Evolutionary conservation across 2,329 filamentous ascomycete genomes (phyloP), one percentile per base, ranked within the genome.

Genomic region (Scortechinia acanthostroma): DNA sequence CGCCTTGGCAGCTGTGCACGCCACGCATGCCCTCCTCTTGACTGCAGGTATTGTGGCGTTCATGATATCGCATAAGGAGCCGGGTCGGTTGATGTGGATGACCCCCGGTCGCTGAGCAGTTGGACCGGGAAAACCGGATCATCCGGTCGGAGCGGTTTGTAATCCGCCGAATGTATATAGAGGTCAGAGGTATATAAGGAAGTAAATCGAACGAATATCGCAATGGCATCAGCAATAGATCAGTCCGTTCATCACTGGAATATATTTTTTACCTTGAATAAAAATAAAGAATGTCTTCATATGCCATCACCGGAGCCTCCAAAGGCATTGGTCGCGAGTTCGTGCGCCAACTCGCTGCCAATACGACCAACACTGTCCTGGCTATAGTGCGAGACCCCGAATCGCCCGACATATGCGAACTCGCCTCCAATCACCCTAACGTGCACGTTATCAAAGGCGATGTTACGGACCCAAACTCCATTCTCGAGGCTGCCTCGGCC

Each of bases 371-470:
- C 52, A 65, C 57, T 6, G 56, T 69, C 40, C 53, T 70, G 33
- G 64, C 61, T 19, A 50, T 68, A 20, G 65, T 67, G 23, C 62
- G 68, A 45, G 55, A 58, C 47, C 50, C 52, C 20, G 49, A 56
- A 22, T 54, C 58, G 3, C 45, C 51, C 5, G 46, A 50, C 22
- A 48, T 58, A 15, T 46, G 57, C 30, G 51, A 57, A 21, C 49
- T 66, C 3, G 55, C 58, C 14, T 42, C 49, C 4, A 43, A 50
- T 3, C 47, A 53, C 43, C 30, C 54, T 10, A 68, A 68, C 43
- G 50, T 67, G 35, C 62, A 65, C 50, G 46, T 68, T 44, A 44
- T 71, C 46, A 50, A 58, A 42, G 62, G 49, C 43, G 61, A 67
- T 47, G 48, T 65, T n/a, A 54, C 52, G 22, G 51, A 58, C 42